These are phyloP conservation scores for Chrysopogon serrulatus DNA, from an alignment of 176 grass and related monocot species.

Conservation along the genomic window DNA sequence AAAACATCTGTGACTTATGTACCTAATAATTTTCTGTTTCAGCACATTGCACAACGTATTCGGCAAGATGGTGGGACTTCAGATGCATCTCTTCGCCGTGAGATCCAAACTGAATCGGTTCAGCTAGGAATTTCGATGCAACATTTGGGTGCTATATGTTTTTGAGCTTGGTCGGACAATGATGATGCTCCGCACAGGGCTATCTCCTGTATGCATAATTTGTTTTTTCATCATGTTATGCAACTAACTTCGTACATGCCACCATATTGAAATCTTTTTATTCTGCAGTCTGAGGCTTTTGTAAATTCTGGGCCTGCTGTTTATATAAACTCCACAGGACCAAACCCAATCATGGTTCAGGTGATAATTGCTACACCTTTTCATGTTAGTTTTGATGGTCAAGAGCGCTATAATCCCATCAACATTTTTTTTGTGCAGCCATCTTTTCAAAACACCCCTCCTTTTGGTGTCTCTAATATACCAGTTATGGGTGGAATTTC, in stretches of 20 bases:
- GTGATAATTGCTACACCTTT: slow-evolving; percentile 31
- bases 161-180: slow-evolving; percentile 94
- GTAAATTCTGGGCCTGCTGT: slow-evolving; percentile 86
- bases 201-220: slow-evolving; percentile 69
- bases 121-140: slow-evolving; percentile 80
- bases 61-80: slow-evolving; percentile 42
- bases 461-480: slow-evolving; percentile 48
- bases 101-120: slow-evolving; percentile 75
- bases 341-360: slow-evolving; percentile 99
- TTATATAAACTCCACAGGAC: slow-evolving; percentile 81
- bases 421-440: slow-evolving; percentile 48
- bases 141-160: slow-evolving; percentile 85
- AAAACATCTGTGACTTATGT: not conserved
- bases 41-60: slow-evolving; percentile 58
- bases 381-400: slow-evolving; percentile 8
- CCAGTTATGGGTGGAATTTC: slow-evolving; percentile 59
- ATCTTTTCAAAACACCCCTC: slow-evolving; percentile 59
- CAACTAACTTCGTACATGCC: not conserved
- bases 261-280: not conserved
- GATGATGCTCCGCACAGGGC: slow-evolving; percentile 77
- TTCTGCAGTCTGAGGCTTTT: slow-evolving; percentile 71
- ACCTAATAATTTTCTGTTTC: slow-evolving; percentile 24
- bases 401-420: not conserved
- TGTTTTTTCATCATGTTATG: not conserved
- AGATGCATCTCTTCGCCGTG: slow-evolving; percentile 57